A percentile compares a stretch with the other conserved stretches of the same genome.
phyloP scores from a whole-genome alignment of 1,284 basidiomycete species.

The Trichosporon faecale region DNA sequence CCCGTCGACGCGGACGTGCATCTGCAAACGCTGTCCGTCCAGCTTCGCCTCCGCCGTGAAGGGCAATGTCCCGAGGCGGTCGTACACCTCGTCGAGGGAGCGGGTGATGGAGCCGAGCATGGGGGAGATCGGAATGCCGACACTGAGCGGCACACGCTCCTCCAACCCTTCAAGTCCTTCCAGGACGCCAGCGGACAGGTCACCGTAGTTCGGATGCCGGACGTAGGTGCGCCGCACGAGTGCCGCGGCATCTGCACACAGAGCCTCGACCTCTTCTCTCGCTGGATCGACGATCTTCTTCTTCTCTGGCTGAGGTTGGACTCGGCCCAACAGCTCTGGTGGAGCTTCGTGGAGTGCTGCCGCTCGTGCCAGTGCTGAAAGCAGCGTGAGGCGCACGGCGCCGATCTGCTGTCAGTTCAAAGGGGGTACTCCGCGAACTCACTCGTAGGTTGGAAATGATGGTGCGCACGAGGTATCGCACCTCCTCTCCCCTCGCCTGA shows the following conservation, averaged over 20 bases:
- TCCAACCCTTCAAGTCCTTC: conserved; percentile 63
- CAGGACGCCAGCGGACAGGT: conserved; percentile 69
- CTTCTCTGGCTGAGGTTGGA: conserved; percentile 47
- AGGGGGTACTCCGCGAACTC: conserved; percentile 17
- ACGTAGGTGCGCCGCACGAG: conserved; percentile 74
- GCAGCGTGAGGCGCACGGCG: conserved; percentile 76
- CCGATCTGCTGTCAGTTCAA: conserved; percentile 60
- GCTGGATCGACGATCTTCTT: conserved; percentile 53
- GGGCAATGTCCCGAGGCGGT: conserved; percentile 63
- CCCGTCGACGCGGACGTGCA: conserved; percentile 60
- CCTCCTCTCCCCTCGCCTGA: conserved; percentile 80
- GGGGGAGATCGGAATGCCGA: conserved; percentile 61
- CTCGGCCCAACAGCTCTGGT: conserved; percentile 48
- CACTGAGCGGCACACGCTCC: conserved; percentile 66
- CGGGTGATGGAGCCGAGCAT: conserved; percentile 62
- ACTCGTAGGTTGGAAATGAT: conserved; percentile 78
- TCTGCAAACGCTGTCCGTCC: conserved; percentile 82
- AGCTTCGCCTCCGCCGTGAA: conserved; percentile 80
- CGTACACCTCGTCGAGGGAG: conserved; percentile 78
- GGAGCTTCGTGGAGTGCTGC: conserved; percentile 61
- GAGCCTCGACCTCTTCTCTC: conserved; percentile 56
- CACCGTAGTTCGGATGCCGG: conserved; percentile 81
- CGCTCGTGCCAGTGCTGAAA: conserved; percentile 77
- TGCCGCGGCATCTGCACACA: conserved; percentile 61
- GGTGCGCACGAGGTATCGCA: conserved; percentile 76